Percentiles rank a stretch among this genome's conserved stretches.
These are phyloP conservation scores for Hsuehochloa calcarea DNA, from an alignment of 176 grass and related monocot species.

Conservation along the genomic window DNA sequence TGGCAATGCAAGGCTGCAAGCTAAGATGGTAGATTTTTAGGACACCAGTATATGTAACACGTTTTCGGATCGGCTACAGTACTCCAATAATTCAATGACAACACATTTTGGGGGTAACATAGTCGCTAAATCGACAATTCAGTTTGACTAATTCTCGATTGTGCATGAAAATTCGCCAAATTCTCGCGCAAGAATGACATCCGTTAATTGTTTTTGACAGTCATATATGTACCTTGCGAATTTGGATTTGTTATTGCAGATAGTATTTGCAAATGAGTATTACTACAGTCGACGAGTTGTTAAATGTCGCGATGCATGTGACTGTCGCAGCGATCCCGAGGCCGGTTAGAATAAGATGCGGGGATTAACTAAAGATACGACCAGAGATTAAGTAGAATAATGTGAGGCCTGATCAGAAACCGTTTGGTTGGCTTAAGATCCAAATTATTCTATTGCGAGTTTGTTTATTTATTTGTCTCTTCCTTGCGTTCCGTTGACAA, in stretches of 20 bases:
- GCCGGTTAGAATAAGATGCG: conserved; percentile 30
- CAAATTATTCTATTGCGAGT: conserved; percentile 35
- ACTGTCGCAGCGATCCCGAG: conserved; percentile 40
- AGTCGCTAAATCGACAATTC: not conserved
- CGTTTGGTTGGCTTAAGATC: conserved; percentile 15
- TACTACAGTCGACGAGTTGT: conserved; percentile 15
- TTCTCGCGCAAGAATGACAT: not conserved
- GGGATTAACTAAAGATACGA: conserved; percentile 19
- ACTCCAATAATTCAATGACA: not conserved
- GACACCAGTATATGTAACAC: not conserved
- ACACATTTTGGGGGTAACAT: not conserved
- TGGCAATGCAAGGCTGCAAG: conserved; percentile 33
- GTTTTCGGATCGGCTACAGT: not conserved
- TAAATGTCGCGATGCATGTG: conserved; percentile 36
- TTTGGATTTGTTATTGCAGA: not conserved
- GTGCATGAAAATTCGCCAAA: not conserved
- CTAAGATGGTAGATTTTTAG: conserved; percentile 17
- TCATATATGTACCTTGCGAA: not conserved
- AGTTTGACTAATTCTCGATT: not conserved
- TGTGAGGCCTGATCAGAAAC: conserved; percentile 15
- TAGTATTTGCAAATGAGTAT: not conserved
- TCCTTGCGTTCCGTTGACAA: conserved; percentile 40
- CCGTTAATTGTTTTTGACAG: not conserved
- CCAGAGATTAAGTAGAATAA: conserved; percentile 35
- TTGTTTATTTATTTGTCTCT: conserved; percentile 3